A percentile compares a stretch with the other conserved stretches of the same genome.
These are phyloP conservation scores for Solanum chacoense DNA, from an alignment of 305 asterid species.

Conservation along the genomic window DNA sequence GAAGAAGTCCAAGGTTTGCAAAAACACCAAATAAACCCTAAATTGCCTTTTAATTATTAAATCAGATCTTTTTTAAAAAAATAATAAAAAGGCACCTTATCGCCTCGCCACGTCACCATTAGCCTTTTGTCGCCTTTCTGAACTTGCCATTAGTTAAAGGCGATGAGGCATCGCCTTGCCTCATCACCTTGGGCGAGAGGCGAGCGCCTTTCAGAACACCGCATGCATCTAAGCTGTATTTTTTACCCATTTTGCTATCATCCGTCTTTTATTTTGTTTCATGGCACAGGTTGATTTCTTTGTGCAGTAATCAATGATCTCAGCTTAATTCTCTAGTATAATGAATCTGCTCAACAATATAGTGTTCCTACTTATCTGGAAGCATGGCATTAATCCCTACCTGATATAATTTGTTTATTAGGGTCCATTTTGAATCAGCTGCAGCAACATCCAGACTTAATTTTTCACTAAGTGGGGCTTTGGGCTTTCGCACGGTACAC, in stretches of 20 bases:
- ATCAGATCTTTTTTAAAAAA: too few relatives aligned
- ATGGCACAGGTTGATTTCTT: not conserved
- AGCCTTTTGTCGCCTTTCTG: too few relatives aligned
- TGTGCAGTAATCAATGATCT: not conserved
- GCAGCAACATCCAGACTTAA: conserved; percentile 45
- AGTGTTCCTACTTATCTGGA: not conserved
- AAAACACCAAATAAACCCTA: too few relatives aligned
- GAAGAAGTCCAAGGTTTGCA: too few relatives aligned
- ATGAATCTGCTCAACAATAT: conserved; percentile 6
- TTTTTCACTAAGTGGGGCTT: conserved; percentile 59
- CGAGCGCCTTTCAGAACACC: too few relatives aligned
- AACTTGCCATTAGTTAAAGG: too few relatives aligned
- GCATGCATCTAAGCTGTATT: not conserved
- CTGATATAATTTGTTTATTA: conserved; percentile 18
- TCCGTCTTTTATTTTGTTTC: not conserved
- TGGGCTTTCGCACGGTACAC: conserved; percentile 84
- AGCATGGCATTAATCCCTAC: not conserved
- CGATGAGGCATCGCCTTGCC: too few relatives aligned
- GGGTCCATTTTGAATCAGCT: conserved; percentile 69
- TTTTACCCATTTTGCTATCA: not conserved
- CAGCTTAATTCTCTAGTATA: not conserved
- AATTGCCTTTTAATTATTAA: too few relatives aligned
- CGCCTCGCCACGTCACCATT: too few relatives aligned
- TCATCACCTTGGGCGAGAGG: too few relatives aligned
- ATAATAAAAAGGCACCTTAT: too few relatives aligned